Evolutionary conservation across 805 yeast genomes (phyloP).

Genomic region (Kodamaea leandrae): DNA sequence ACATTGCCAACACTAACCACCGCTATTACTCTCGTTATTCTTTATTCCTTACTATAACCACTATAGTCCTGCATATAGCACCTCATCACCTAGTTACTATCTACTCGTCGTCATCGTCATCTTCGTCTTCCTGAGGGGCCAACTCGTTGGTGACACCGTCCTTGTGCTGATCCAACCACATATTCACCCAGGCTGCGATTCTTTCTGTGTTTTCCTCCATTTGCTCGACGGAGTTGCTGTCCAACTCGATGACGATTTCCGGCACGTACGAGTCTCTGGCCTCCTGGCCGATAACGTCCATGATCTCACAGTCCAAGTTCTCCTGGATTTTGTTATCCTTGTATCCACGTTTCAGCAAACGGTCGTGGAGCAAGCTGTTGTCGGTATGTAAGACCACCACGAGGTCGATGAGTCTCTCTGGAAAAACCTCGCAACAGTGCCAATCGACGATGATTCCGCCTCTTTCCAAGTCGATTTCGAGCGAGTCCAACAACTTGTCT

Average conservation of each 20-base stretch:
- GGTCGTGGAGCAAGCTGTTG: conserved; percentile 66
- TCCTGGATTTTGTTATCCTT: conserved; percentile 81
- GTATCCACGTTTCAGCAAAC: conserved; percentile 75
- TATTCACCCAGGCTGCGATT: conserved; percentile 66
- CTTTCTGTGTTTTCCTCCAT: conserved; percentile 82
- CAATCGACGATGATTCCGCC: conserved; percentile 95
- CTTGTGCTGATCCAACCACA: conserved; percentile 61
- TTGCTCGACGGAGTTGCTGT: conserved; percentile 68
- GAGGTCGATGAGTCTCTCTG: conserved; percentile 86
- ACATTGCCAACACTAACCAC: too few species aligned
- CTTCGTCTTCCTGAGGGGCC: conserved; percentile 14
- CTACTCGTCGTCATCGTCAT: conserved; percentile 10
- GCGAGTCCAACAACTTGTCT: conserved; percentile 75
- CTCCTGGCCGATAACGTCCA: conserved; percentile 86
- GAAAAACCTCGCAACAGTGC: conserved; percentile 96
- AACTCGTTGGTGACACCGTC: conserved; percentile 34
- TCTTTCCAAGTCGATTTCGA: conserved; percentile 71
- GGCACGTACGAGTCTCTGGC: conserved; percentile 80
- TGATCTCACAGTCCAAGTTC: conserved; percentile 93
- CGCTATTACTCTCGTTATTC: too few species aligned
- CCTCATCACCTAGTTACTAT: background rate
- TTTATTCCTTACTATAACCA: background rate
- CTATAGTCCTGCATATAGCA: background rate
- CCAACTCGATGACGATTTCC: conserved; percentile 77
- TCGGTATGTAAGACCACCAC: conserved; percentile 86